Base-by-base conservation (phyloP, 2,329 filamentous ascomycete species). In the Aspergillus transmontanensis region DNA sequence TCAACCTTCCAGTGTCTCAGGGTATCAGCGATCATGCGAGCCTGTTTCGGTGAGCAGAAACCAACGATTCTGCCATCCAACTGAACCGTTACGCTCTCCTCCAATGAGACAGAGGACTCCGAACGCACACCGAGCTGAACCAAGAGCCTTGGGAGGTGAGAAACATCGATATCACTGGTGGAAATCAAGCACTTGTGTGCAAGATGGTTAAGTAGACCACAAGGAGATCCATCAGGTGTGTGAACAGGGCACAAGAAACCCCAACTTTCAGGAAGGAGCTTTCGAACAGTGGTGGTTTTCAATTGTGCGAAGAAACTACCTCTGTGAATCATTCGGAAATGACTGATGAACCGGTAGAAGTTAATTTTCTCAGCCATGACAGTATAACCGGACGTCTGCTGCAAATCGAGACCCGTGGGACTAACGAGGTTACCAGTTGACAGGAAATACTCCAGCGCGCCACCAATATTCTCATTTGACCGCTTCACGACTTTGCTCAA, bases 361-460 rank as follows among this genome's bases (percentile, higher is more conserved):
- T 99, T 99, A 76, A 99, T 94, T 85, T 98, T 98, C 77, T 99
- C 95, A 3, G 95, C 95, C 58, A 98, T 94, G 57, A 99, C 93
- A 0, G 93, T 96, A 78, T 96, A 99, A 66, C 95, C 95, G 14
- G 94, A 95, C 0, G 90, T 90, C 79, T 99, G 95, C 75, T 98
- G 95, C 73, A 97, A 79, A 84, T 99, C 95, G 46, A 99, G 85
- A 68, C 95, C 95, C 34, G 92, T 96, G 16, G 92, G 89, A 82
- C 92, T 96, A 73, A 93, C 88, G 53, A 99, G 82, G 73, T 99
- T 99, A 70, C 95, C 95, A 0, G 95, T 99, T 0, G 94, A 96
- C 66, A 99, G 81, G 80, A 99, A 99, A 77, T 99, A 99, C 75
- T 97, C 93, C 66, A 99, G 82, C 1, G 89, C 88, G 71, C 91